Evolutionary conservation across 306 rosid species (phyloP).

Genomic region (Trichosanthes truncata): DNA sequence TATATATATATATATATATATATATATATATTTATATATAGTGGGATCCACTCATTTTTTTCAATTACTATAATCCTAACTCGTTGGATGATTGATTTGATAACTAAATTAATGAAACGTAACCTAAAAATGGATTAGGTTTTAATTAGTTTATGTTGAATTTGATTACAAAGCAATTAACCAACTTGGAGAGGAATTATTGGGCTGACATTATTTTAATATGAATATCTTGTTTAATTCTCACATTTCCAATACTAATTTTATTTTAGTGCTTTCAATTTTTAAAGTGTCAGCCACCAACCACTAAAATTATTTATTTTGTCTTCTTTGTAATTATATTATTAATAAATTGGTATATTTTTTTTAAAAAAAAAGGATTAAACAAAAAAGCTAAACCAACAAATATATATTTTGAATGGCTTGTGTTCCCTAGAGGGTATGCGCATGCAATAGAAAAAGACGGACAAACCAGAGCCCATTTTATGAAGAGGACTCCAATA

Average conservation of each 20-base stretch:
- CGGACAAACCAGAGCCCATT: not conserved
- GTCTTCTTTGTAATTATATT: not conserved
- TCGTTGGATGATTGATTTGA: not conserved
- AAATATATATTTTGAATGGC: not conserved
- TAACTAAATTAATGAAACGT: not conserved
- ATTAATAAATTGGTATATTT: not conserved
- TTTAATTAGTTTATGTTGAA: not conserved
- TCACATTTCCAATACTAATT: constrained; percentile 10
- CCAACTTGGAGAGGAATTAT: not conserved
- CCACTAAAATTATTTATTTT: constrained; percentile 5
- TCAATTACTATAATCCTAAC: not conserved
- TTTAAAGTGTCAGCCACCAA: not conserved
- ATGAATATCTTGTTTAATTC: not conserved
- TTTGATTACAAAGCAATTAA: not conserved
- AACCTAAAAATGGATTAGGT: not conserved
- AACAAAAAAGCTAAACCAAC: not conserved
- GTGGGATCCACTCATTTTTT: too few relatives aligned
- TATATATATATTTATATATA: too few relatives aligned
- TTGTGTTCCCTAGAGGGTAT: not conserved
- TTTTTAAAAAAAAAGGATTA: not conserved
- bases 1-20: too few relatives aligned
- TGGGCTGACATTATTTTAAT: not conserved
- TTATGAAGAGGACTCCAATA: not conserved
- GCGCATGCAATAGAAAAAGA: not conserved
- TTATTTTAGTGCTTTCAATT: constrained; percentile 6